These are phyloP conservation scores for Talaromyces sp. DNA, from an alignment of 2,329 filamentous ascomycete species.

Conservation along the genomic window DNA sequence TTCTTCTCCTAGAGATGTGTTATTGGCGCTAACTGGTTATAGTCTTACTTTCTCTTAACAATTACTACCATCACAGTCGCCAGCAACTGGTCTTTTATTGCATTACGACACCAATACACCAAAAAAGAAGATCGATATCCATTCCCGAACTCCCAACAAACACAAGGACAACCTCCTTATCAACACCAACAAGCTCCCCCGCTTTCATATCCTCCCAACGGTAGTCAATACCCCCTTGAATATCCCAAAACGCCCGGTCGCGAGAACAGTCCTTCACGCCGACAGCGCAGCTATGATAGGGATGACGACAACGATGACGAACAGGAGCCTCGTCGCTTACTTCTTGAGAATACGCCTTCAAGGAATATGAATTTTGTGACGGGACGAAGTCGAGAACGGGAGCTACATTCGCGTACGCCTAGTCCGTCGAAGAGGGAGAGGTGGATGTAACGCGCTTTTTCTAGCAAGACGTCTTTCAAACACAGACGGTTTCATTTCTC, in stretches of 20 bases:
- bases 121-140: slow-evolving; percentile 30
- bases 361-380: slow-evolving; percentile 33
- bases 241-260: slow-evolving; percentile 24
- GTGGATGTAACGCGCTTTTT: slow-evolving; percentile 6
- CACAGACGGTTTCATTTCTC: background rate
- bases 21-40: slow-evolving; percentile 23
- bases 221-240: slow-evolving; percentile 27
- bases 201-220: slow-evolving; percentile 27
- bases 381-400: slow-evolving; percentile 33
- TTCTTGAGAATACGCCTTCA: slow-evolving; percentile 32
- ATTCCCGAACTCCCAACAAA: slow-evolving; percentile 26
- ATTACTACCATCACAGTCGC: slow-evolving; percentile 54
- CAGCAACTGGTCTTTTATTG: slow-evolving; percentile 60
- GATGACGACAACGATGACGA: slow-evolving; percentile 28
- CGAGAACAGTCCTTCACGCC: slow-evolving; percentile 16
- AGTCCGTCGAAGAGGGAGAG: slow-evolving; percentile 32
- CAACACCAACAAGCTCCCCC: slow-evolving; percentile 28
- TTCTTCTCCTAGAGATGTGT: slow-evolving; percentile 12
- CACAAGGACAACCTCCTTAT: slow-evolving; percentile 25
- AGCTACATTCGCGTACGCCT: slow-evolving; percentile 37
- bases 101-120: slow-evolving; percentile 44
- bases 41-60: slow-evolving; percentile 41
- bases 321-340: slow-evolving; percentile 26
- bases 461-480: too few relatives aligned
- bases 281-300: slow-evolving; percentile 23